A percentile compares a stretch with the other conserved stretches of the same genome.
Evolutionary conservation across 2,329 filamentous ascomycete species (phyloP).

Genomic region (Mycosphaerella sp.): DNA sequence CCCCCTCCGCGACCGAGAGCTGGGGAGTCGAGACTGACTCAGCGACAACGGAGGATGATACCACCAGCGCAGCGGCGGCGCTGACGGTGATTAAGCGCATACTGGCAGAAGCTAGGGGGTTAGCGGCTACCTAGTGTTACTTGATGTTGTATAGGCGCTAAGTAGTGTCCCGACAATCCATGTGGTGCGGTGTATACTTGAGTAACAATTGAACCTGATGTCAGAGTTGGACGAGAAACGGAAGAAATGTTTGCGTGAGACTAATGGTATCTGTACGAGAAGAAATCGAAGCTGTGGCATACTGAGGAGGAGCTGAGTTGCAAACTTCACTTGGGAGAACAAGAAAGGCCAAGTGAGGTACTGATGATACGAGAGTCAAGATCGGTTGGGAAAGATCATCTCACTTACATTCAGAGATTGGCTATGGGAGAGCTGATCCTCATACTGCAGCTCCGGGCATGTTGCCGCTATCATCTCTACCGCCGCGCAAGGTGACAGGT

Average conservation of each 20-base stretch:
- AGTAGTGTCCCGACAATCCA: conserved; percentile 1
- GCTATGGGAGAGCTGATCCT: no score
- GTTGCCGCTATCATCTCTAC: neutral
- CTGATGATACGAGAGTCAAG: neutral
- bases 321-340: neutral
- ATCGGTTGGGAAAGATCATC: no score
- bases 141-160: conserved; percentile 2
- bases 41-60: neutral
- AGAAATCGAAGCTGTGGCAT: no score
- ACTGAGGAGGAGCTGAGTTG: no score
- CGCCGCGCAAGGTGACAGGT: neutral
- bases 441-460: neutral
- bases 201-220: conserved; percentile 7
- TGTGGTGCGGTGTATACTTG: neutral
- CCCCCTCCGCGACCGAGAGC: neutral
- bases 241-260: neutral
- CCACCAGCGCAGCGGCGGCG: neutral
- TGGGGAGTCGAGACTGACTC: neutral
- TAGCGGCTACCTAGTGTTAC: neutral
- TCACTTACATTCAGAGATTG: no score
- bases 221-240: conserved; percentile 5
- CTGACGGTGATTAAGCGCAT: neutral
- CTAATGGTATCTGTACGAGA: no score
- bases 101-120: neutral
- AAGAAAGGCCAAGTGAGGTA: neutral